Evolutionary conservation across 768 basidiomycete species (phyloP).

Genomic region (Ramaria rubella): DNA sequence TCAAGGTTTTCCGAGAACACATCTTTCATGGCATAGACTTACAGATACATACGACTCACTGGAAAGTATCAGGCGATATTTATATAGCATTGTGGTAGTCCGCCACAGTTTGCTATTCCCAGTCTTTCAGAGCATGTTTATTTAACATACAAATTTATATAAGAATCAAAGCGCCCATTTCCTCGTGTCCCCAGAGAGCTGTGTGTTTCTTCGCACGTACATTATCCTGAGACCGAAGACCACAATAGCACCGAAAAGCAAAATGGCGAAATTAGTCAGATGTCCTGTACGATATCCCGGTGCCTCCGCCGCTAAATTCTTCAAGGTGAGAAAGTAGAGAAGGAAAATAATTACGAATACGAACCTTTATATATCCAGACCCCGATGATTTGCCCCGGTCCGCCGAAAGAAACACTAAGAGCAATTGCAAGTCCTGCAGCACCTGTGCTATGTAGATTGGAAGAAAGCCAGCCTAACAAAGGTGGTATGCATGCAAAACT

Average conservation of each 20-base stretch:
- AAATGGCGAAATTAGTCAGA: slow-evolving; percentile 28
- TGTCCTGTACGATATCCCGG: slow-evolving; percentile 31
- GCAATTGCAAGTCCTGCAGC: slow-evolving; percentile 27
- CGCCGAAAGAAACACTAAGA: slow-evolving; percentile 29
- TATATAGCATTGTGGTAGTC: too few species aligned
- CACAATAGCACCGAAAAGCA: slow-evolving; percentile 19
- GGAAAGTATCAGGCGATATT: too few species aligned
- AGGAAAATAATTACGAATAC: background rate
- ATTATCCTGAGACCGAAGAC: background rate
- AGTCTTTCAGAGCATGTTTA: too few species aligned
- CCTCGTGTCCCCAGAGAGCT: background rate
- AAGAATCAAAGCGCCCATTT: slow-evolving; percentile 2
- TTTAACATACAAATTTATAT: too few species aligned
- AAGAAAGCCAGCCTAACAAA: slow-evolving; percentile 31
- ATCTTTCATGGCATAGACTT: too few species aligned
- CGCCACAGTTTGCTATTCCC: too few species aligned
- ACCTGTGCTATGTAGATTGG: slow-evolving; percentile 27
- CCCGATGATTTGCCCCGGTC: slow-evolving; percentile 32
- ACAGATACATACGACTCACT: too few species aligned
- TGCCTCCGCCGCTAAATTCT: slow-evolving; percentile 20
- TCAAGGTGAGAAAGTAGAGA: background rate
- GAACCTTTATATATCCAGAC: background rate
- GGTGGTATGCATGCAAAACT: slow-evolving; percentile 30
- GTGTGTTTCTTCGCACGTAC: slow-evolving; percentile 3
- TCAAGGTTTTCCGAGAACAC: too few species aligned